Percentiles rank a stretch among this genome's conserved stretches.
Evolutionary conservation across 768 basidiomycete genomes (phyloP).

Genomic region (Trametes villosa): DNA sequence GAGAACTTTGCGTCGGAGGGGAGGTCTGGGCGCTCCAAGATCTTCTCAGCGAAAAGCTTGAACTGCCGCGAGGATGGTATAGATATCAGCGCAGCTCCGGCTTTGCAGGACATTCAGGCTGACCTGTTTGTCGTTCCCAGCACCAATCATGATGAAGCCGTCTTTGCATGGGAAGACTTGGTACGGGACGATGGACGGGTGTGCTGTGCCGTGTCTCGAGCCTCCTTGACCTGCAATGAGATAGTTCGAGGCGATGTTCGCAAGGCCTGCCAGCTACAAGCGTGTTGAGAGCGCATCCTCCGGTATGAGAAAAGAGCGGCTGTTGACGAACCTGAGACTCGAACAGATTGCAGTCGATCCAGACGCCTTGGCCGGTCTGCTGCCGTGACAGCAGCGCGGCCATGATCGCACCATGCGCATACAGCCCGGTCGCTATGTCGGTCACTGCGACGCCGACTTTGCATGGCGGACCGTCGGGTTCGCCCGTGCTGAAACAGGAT

Average conservation of each 20-base stretch:
- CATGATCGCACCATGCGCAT: constrained; percentile 92
- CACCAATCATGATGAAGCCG: constrained; percentile 92
- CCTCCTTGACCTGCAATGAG: constrained; percentile 86
- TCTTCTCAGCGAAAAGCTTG: constrained; percentile 60
- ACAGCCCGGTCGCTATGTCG: constrained; percentile 86
- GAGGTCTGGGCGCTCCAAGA: constrained; percentile 66
- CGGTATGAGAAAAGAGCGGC: background rate
- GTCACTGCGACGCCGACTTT: constrained; percentile 97
- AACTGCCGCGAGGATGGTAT: constrained; percentile 58
- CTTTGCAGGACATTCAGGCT: background rate
- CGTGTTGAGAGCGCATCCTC: background rate
- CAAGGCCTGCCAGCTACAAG: constrained; percentile 83
- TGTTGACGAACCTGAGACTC: constrained; percentile 73
- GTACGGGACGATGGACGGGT: constrained; percentile 93
- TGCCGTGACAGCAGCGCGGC: constrained; percentile 83
- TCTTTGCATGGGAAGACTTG: constrained; percentile 88
- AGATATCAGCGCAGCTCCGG: background rate
- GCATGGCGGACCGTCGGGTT: constrained; percentile 80
- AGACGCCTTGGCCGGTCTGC: constrained; percentile 84
- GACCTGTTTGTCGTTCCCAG: constrained; percentile 88
- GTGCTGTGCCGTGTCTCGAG: constrained; percentile 86
- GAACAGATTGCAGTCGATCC: constrained; percentile 93
- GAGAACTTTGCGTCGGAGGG: constrained; percentile 64
- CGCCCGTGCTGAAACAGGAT: constrained; percentile 68
- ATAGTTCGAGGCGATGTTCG: constrained; percentile 93